A percentile compares a stretch with the other conserved stretches of the same genome.
Conservation (phyloP, 768 basidiomycete species). For the Naganishia friedmannii region DNA sequence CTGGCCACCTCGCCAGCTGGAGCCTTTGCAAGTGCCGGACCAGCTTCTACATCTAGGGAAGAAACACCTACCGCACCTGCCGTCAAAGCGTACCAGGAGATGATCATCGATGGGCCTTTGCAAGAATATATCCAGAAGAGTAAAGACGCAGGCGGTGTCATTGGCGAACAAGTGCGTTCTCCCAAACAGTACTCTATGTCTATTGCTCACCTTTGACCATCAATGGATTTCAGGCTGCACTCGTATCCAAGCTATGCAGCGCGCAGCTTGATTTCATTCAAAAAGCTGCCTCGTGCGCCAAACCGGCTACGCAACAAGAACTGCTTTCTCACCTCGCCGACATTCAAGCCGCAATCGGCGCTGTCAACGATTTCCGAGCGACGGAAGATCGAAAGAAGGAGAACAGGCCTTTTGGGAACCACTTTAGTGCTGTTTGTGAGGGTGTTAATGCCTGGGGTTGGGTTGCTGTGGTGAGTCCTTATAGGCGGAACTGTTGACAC, state of each 20-base stretch:
- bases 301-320: slow-evolving; percentile 64
- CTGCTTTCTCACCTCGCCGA: slow-evolving; percentile 65
- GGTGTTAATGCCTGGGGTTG: slow-evolving; percentile 79
- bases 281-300: slow-evolving; percentile 69
- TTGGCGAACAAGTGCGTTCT: slow-evolving; percentile 71
- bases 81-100: slow-evolving; percentile 70
- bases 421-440: slow-evolving; percentile 76
- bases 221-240: slow-evolving; percentile 58
- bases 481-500: neutral
- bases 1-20: slow-evolving; percentile 41
- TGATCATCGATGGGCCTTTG: slow-evolving; percentile 69
- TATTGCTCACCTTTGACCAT: neutral
- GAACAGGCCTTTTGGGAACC: slow-evolving; percentile 63
- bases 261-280: slow-evolving; percentile 69
- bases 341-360: slow-evolving; percentile 68
- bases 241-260: slow-evolving; percentile 66
- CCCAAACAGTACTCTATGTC: neutral
- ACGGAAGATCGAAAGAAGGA: slow-evolving; percentile 73
- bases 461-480: slow-evolving; percentile 70
- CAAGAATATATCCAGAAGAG: slow-evolving; percentile 73
- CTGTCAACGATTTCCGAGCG: slow-evolving; percentile 77
- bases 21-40: slow-evolving; percentile 34
- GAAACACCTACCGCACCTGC: slow-evolving; percentile 56
- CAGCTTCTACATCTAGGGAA: slow-evolving; percentile 40
- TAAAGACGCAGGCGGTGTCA: slow-evolving; percentile 65